Base-by-base conservation (phyloP, 306 rosid species). In the Glycine tomentella region DNA sequence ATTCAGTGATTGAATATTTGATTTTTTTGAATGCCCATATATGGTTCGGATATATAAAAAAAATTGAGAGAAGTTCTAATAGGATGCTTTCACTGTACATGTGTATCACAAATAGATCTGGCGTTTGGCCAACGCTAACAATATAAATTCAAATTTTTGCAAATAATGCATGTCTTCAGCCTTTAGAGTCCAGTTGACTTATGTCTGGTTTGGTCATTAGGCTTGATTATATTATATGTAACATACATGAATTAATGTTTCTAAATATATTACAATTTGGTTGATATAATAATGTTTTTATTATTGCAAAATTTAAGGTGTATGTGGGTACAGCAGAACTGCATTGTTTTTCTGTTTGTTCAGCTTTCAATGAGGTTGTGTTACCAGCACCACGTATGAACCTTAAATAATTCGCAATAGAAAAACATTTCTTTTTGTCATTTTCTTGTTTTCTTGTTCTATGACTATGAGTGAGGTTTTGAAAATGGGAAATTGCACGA, bases 341-440 rank as follows among this genome's bases (percentile, higher is more conserved):
- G 10, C 4, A 85, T 78, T 69, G 31, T 86, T 76, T 57, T 76
- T 46, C 11, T 38, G 73, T 86, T 75, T 45, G 80, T 78, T 83
- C 86, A 84, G 80, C 72, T 86, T 82, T 69, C 83, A 62, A 83
- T 76, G 87, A 69, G 81, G 57, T 78, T 84, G 81, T 77, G 83
- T 61, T 82, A 81, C 80, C n/a, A n/a, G n/a, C n/a, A n/a, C n/a
- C 71, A 17, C 58, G 69, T 20, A 86, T 69, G 85, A 67, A 79
- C 52, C 65, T 84, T 56, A 65, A 84, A 83, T 49, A 67, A 46
- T 38, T 8, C 45, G 67, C 45, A 72, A 69, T 78, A 72, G 14
- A 81, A 71, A 79, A 75, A 0, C 40, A 70, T 49, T 25, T 25
- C 31, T 2, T 25, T 25, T 25, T 25, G 31, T 25, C 31, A 25